phyloP scores from a whole-genome alignment of 2,329 filamentous ascomycete genomes.

The Fusarium pseudonygamai region DNA sequence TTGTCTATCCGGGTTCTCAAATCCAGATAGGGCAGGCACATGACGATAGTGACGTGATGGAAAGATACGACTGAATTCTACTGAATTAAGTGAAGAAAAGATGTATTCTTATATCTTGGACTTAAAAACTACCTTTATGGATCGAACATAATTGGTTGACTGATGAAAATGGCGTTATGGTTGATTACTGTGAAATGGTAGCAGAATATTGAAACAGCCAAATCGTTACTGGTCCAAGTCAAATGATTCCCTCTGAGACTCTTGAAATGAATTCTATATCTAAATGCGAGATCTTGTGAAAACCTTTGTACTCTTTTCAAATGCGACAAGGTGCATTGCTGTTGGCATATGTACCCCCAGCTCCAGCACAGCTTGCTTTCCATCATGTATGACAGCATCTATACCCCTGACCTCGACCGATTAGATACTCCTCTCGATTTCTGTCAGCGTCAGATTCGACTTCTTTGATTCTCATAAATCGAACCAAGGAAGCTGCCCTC shows the following conservation, averaged over 20 bases:
- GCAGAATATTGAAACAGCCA: background rate
- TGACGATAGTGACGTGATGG: slow-evolving; percentile 9
- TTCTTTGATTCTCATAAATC: background rate
- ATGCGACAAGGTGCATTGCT: background rate
- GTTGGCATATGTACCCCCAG: background rate
- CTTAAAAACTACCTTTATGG: slow-evolving; percentile 13
- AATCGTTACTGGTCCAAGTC: accelerated
- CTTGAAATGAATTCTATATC: background rate
- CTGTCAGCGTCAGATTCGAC: accelerated
- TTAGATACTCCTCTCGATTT: background rate
- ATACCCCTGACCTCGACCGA: background rate
- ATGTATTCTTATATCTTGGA: slow-evolving; percentile 1
- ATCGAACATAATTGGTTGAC: background rate
- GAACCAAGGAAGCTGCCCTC: background rate
- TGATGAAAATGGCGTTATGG: background rate
- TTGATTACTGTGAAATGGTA: background rate
- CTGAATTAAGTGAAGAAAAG: accelerated
- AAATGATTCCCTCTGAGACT: background rate
- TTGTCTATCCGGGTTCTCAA: slow-evolving; percentile 43
- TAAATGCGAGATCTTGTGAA: background rate
- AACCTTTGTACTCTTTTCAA: background rate
- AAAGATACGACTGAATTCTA: background rate
- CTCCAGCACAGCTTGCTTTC: background rate
- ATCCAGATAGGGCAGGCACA: background rate
- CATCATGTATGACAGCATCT: background rate